A percentile compares a stretch with the other conserved stretches of the same genome.
Conservation (phyloP, 306 rosid genomes). For the Lagenaria siceraria region DNA sequence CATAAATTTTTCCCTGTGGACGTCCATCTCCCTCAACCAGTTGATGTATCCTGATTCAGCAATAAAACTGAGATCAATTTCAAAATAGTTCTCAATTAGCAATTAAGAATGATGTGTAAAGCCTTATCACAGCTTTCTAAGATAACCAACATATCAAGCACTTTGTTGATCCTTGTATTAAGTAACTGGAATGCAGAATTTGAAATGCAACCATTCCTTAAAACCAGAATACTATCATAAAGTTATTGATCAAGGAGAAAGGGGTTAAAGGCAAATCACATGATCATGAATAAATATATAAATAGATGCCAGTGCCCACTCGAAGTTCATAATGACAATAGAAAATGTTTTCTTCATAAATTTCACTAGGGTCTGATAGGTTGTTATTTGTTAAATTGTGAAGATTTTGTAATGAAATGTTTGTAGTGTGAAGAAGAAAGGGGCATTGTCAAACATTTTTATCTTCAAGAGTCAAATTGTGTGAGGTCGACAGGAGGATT, state of each 20-base stretch:
- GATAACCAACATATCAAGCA: background rate
- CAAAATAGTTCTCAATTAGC: background rate
- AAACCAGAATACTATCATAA: background rate
- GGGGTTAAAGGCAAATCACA: background rate
- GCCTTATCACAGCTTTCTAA: background rate
- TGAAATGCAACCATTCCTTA: background rate
- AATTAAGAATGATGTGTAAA: background rate
- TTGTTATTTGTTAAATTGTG: background rate
- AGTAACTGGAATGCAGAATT: background rate
- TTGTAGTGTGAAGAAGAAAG: background rate
- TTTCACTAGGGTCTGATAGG: background rate
- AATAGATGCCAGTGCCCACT: background rate
- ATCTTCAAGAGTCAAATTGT: background rate
- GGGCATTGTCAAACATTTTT: background rate
- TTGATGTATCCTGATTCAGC: conserved; percentile 50
- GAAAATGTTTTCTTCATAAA: background rate
- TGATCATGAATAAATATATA: background rate
- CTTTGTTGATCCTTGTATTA: background rate
- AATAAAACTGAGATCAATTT: conserved; percentile 15
- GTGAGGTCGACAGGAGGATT: background rate
- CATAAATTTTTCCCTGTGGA: conserved; percentile 30
- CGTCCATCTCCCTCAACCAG: conserved; percentile 34
- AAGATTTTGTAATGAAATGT: background rate
- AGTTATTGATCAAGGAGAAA: background rate
- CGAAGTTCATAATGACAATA: background rate